phyloP scores from a whole-genome alignment of 768 basidiomycete genomes.

The Leccinellum rugosiceps region DNA sequence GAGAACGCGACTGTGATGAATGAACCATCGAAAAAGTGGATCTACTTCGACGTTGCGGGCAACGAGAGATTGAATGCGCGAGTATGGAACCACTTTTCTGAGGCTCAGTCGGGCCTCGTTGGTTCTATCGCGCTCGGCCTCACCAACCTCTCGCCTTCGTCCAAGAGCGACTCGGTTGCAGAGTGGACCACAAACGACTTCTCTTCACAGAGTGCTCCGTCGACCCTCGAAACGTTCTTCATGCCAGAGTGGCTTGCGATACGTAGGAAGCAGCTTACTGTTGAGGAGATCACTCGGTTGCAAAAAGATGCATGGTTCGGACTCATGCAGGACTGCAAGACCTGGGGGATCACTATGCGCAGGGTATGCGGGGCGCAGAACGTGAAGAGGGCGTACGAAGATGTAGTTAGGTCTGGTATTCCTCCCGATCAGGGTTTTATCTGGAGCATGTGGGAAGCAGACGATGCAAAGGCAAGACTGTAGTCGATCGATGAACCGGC shows the following conservation, averaged over 20 bases:
- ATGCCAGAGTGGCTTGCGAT: constrained; percentile 66
- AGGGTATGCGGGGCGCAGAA: constrained; percentile 43
- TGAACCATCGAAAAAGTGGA: constrained; percentile 38
- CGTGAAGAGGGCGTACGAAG: constrained; percentile 49
- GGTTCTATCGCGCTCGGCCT: constrained; percentile 50
- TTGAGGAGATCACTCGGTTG: constrained; percentile 43
- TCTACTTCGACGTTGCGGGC: constrained; percentile 65
- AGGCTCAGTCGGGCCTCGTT: constrained; percentile 27
- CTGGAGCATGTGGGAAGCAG: constrained; percentile 63
- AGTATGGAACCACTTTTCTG: constrained; percentile 40
- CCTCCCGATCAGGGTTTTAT: constrained; percentile 55
- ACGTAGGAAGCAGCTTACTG: constrained; percentile 46
- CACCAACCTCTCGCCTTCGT: constrained; percentile 51
- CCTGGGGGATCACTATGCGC: constrained; percentile 53
- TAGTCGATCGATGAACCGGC: not conserved
- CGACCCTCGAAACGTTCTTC: constrained; percentile 53
- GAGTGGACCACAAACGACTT: constrained; percentile 42
- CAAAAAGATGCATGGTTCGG: constrained; percentile 59
- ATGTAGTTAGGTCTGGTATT: constrained; percentile 43
- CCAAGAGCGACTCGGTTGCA: constrained; percentile 29
- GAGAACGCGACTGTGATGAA: constrained; percentile 30
- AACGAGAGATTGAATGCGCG: constrained; percentile 47
- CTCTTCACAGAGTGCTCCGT: constrained; percentile 2
- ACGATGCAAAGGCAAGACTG: constrained; percentile 10
- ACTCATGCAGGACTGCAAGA: constrained; percentile 51